These are phyloP conservation scores for Colletotrichum sp. DNA, from an alignment of 2,329 filamentous ascomycete species.

Conservation along the genomic window DNA sequence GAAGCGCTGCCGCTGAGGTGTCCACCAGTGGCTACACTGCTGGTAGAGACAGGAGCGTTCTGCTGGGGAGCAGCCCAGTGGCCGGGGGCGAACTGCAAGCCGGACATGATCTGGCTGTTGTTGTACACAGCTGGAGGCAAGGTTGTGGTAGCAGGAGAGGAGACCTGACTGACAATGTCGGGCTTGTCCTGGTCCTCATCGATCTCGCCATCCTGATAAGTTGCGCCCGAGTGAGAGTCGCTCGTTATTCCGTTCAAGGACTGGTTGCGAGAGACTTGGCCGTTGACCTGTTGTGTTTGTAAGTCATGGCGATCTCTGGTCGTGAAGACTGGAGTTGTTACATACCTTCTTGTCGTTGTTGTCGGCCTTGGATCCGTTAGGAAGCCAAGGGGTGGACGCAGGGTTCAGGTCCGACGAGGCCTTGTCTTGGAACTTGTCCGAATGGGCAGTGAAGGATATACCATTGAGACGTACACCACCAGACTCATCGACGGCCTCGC, in stretches of 20 bases:
- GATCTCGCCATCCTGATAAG: not conserved
- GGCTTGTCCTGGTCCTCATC: not conserved
- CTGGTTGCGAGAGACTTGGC: not conserved
- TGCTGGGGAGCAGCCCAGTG: not conserved
- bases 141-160: not conserved
- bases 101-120: not conserved
- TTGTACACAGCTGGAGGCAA: not conserved
- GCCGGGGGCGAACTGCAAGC: not conserved
- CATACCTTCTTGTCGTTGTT: not conserved
- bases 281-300: not conserved
- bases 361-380: not conserved
- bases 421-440: not conserved
- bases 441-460: not conserved
- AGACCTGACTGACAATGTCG: too few species aligned
- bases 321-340: not conserved
- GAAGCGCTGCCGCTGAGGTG: slow-evolving; percentile 10
- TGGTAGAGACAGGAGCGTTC: not conserved
- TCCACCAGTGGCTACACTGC: not conserved
- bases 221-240: not conserved
- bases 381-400: slow-evolving; percentile 14
- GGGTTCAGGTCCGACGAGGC: slow-evolving; percentile 12
- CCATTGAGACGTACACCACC: slow-evolving; percentile 9
- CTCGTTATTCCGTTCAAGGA: not conserved
- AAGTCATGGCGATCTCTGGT: not conserved
- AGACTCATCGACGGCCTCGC: slow-evolving; percentile 1